These are phyloP conservation scores for Silene conica DNA, from an alignment of 148 eudicot species.

Conservation along the genomic window DNA sequence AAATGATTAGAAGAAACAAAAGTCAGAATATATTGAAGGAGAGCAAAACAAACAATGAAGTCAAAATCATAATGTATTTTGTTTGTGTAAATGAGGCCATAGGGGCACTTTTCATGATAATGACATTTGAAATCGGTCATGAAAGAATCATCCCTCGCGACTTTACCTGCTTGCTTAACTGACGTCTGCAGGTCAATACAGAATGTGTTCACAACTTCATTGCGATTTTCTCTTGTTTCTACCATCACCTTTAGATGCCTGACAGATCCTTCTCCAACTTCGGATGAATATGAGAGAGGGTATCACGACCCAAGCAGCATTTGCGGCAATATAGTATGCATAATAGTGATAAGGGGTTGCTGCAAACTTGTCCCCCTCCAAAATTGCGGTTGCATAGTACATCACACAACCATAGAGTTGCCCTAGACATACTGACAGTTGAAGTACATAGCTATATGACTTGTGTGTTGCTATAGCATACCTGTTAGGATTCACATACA, in stretches of 20 bases:
- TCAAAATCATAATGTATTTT: too few relatives aligned
- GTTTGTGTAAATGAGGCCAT: too few relatives aligned
- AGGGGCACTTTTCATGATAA: too few relatives aligned
- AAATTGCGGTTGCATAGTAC: conserved; percentile 62
- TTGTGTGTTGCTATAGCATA: conserved; percentile 74
- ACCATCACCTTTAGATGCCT: conserved; percentile 34
- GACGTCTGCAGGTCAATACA: too few relatives aligned
- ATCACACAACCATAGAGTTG: conserved; percentile 82
- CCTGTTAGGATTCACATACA: conserved; percentile 33
- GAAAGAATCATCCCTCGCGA: too few relatives aligned
- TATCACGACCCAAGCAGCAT: conserved; percentile 65
- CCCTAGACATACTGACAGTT: conserved; percentile 64
- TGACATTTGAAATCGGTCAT: too few relatives aligned
- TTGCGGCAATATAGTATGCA: conserved; percentile 63
- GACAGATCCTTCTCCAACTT: conserved; percentile 85
- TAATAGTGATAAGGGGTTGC: conserved; percentile 47
- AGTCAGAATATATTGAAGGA: too few relatives aligned
- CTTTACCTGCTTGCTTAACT: too few relatives aligned
- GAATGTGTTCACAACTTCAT: too few relatives aligned
- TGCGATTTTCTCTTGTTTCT: conserved; percentile 63
- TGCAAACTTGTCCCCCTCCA: conserved; percentile 80
- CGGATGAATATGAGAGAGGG: conserved; percentile 55
- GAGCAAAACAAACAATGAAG: too few relatives aligned
- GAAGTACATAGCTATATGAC: conserved; percentile 75
- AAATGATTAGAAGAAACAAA: too few relatives aligned